These are phyloP conservation scores for Colletotrichum kahawae DNA, from an alignment of 2,329 filamentous ascomycete species.

Conservation along the genomic window DNA sequence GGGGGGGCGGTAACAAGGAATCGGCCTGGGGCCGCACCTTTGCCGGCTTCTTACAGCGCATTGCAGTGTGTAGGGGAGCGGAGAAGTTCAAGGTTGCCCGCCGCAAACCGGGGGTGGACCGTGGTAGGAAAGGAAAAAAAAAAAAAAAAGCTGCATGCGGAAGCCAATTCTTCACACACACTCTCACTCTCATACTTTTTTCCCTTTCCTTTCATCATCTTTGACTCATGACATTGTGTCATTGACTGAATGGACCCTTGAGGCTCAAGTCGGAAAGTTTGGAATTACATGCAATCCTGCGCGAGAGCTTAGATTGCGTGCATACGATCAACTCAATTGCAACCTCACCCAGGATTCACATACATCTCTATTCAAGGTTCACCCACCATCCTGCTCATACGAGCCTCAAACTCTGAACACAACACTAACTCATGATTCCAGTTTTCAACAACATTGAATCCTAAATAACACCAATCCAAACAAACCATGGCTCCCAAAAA, in stretches of 20 bases:
- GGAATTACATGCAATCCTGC: not conserved
- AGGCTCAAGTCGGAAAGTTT: not conserved
- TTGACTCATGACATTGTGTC: slow-evolving; percentile 12
- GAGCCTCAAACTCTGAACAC: not conserved
- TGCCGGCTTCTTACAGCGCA: not conserved
- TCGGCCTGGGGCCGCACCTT: not conserved
- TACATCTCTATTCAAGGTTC: not conserved
- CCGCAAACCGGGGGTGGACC: not conserved
- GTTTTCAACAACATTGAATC: not conserved
- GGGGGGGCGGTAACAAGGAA: not conserved
- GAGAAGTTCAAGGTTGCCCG: not conserved
- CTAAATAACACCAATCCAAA: not conserved
- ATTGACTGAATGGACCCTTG: not conserved
- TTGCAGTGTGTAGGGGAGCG: not conserved
- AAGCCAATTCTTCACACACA: not conserved
- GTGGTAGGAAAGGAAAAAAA: not conserved
- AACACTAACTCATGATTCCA: not conserved
- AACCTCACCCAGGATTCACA: not conserved
- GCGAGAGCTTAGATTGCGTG: not conserved
- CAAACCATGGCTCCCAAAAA: not conserved
- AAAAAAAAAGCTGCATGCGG: slow-evolving; percentile 1
- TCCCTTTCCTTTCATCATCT: not conserved
- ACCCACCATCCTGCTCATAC: not conserved
- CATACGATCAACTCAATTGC: not conserved
- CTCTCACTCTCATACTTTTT: not conserved